Evolutionary conservation across 176 grass and related monocot species (phyloP), one percentile per base, ranked within the genome.

Genomic region (Carex parvula): DNA sequence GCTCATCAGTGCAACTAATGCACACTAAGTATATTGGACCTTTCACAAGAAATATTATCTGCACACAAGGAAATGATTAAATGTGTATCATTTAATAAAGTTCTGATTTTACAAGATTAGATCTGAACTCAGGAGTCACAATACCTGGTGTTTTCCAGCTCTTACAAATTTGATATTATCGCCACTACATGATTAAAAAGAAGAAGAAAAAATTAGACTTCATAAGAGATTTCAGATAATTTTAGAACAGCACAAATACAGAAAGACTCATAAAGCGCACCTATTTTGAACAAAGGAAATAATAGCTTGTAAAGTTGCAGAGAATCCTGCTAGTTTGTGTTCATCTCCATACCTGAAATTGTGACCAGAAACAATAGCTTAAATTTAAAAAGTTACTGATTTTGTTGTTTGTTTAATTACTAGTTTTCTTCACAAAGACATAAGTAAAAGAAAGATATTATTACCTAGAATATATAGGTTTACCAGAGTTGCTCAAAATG

Each of bases 41-140:
- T 91, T 99, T 99, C 30, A 96, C 90, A 85, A 99, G 86, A 87
- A 99, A 99, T 90, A 99, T 84, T 81, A 99, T 91, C 97, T 99
- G 89, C 85, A 82, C 11, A 56, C 24, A 60, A 6, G 87, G 86
- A 72, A 84, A 13, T 67, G 55, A 15, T 42, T 32, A 79, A 78
- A 81, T 33, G 11, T 26, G 85, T 60, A 81, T 81, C 9, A 88
- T 30, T 68, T 60, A 86, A 82, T 70, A 72, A 67, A 26, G 7
- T 29, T 29, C 11, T 67, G 22, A 67, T 64, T 61, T 52, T 65
- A 88, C 93, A 85, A 85, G 92, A 99, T 88, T 95, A 81, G 58
- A 95, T 91, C 87, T 94, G 86, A 84, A 65, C 20, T 71, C 17
- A 70, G 1, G 87, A 89, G 62, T 81, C 17, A 67, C 37, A 14